A percentile compares a stretch with the other conserved stretches of the same genome.
These are phyloP conservation scores for Penicillium brevicompactum DNA, from an alignment of 2,329 filamentous ascomycete species.

Conservation along the genomic window DNA sequence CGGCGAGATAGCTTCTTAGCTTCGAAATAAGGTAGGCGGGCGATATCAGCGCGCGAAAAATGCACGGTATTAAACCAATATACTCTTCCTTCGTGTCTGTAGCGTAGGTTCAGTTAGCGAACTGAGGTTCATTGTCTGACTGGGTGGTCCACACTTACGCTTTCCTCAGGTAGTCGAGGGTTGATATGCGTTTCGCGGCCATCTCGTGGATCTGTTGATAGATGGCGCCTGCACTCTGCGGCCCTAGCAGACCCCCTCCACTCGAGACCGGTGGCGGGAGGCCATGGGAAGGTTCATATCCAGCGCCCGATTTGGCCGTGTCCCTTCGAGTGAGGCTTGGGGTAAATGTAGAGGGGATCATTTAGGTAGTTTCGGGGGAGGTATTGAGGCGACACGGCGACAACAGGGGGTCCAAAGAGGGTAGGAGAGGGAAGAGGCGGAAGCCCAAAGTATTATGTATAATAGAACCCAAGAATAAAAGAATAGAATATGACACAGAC, in stretches of 20 bases:
- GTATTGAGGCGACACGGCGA: neutral
- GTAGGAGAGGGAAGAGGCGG: too few relatives aligned
- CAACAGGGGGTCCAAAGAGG: neutral
- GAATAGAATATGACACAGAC: neutral
- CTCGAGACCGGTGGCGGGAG: slow-evolving; percentile 33
- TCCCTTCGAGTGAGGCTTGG: slow-evolving; percentile 37
- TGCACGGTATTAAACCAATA: slow-evolving; percentile 99
- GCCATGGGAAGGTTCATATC: slow-evolving; percentile 28
- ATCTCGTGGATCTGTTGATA: slow-evolving; percentile 78
- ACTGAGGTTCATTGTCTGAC: neutral
- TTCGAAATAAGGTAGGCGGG: slow-evolving; percentile 83
- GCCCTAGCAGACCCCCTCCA: slow-evolving; percentile 39
- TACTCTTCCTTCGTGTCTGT: slow-evolving; percentile 85
- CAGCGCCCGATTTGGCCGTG: slow-evolving; percentile 35
- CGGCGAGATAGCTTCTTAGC: slow-evolving; percentile 80
- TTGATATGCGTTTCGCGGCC: slow-evolving; percentile 89
- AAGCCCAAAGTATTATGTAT: neutral
- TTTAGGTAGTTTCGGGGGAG: slow-evolving; percentile 11
- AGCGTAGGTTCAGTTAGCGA: slow-evolving; percentile 4
- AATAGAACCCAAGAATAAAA: neutral
- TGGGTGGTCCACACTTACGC: slow-evolving; percentile 63
- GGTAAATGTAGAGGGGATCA: slow-evolving; percentile 39
- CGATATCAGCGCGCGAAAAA: slow-evolving; percentile 79
- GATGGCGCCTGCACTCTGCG: slow-evolving; percentile 57
- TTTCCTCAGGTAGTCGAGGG: slow-evolving; percentile 88